Conservation (phyloP, 2,329 filamentous ascomycete species). For the Penicillium carneum region DNA sequence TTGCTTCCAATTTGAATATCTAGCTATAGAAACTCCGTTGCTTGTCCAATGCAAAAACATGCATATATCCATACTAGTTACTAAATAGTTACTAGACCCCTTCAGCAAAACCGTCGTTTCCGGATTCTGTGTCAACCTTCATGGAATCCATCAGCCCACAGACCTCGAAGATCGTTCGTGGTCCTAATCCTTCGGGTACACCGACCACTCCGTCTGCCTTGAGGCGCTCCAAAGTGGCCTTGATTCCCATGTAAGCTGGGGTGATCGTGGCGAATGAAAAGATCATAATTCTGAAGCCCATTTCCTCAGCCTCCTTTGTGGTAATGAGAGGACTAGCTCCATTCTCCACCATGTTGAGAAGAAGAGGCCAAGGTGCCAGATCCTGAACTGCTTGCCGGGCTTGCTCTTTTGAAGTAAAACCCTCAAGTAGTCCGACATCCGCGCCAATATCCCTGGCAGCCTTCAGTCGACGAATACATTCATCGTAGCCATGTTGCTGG, state of each 20-base stretch:
- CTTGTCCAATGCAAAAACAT: conserved; percentile 2
- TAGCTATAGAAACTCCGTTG: conserved; percentile 1
- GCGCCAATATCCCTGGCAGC: conserved; percentile 50
- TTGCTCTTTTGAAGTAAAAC: conserved; percentile 48
- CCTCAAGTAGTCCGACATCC: conserved; percentile 54
- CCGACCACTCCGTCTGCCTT: conserved; percentile 48
- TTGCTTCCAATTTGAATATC: conserved; percentile 7
- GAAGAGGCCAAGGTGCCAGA: conserved; percentile 49
- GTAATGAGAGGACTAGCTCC: conserved; percentile 50
- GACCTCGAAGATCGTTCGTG: conserved; percentile 51
- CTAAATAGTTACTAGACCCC: conserved; percentile 31
- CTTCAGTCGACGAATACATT: conserved; percentile 49
- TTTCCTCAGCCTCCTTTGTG: conserved; percentile 48
- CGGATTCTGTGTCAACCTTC: conserved; percentile 49
- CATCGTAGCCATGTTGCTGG: conserved; percentile 51
- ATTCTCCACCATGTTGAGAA: conserved; percentile 56
- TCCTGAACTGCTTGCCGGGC: conserved; percentile 47
- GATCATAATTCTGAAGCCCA: conserved; percentile 56
- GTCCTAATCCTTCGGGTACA: conserved; percentile 41
- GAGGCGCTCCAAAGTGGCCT: conserved; percentile 43
- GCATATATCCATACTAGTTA: not conserved
- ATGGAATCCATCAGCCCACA: conserved; percentile 52
- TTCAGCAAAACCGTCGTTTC: conserved; percentile 43
- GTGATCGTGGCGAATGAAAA: conserved; percentile 50
- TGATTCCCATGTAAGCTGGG: conserved; percentile 49